These are phyloP conservation scores for Lupinus albus DNA, from an alignment of 306 rosid genomes.

Conservation along the genomic window DNA sequence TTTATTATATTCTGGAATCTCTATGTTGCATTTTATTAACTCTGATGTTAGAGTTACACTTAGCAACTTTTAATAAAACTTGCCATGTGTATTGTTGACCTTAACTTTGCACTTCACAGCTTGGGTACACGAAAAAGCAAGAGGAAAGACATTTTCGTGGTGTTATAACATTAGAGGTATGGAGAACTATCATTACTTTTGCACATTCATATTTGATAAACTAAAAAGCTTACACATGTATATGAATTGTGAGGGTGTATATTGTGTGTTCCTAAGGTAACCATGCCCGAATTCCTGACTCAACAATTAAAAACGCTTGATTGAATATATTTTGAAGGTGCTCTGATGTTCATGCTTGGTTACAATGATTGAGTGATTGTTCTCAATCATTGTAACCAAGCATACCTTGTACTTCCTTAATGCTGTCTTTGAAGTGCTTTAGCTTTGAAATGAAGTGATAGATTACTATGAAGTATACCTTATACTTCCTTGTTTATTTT, in stretches of 20 bases:
- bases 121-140: slow-evolving; percentile 94
- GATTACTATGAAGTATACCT: no score
- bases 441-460: neutral
- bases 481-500: no score
- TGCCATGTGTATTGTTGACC: slow-evolving; percentile 30
- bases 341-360: neutral
- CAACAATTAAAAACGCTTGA: slow-evolving; percentile 1
- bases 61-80: slow-evolving; percentile 17
- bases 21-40: neutral
- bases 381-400: no score
- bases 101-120: slow-evolving; percentile 58
- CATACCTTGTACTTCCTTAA: slow-evolving; percentile 3
- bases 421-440: slow-evolving; percentile 1
- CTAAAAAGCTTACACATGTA: neutral
- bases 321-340: slow-evolving; percentile 16
- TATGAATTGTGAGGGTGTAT: neutral
- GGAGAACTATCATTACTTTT: slow-evolving; percentile 23
- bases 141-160: slow-evolving; percentile 92
- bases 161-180: slow-evolving; percentile 91
- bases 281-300: neutral
- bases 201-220: neutral
- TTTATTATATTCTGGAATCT: slow-evolving; percentile 8
- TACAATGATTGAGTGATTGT: slow-evolving; percentile 14
- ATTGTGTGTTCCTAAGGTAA: neutral
- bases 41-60: slow-evolving; percentile 16